Conservation (phyloP, 2,329 filamentous ascomycete genomes). For the Stagonosporopsis tanaceti region DNA sequence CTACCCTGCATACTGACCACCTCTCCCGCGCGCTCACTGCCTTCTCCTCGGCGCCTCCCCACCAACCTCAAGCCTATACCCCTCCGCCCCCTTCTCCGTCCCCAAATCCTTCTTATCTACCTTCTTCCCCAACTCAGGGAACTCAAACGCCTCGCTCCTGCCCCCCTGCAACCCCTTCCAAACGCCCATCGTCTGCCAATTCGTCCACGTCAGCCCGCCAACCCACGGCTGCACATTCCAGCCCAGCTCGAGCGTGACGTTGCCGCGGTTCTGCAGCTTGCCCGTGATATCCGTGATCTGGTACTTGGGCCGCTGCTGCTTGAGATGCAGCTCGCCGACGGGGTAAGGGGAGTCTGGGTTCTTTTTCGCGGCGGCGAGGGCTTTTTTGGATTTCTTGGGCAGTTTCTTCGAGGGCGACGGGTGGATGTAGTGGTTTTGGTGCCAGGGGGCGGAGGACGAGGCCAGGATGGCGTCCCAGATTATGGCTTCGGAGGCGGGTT, state of each 20-base stretch:
- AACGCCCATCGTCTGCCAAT: constrained; percentile 57
- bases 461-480: constrained; percentile 98
- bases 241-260: constrained; percentile 81
- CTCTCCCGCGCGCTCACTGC: neutral
- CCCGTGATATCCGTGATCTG: constrained; percentile 91
- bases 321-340: constrained; percentile 77
- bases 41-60: constrained; percentile 39
- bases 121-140: constrained; percentile 76
- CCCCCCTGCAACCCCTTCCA: constrained; percentile 74
- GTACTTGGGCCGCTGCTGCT: constrained; percentile 93
- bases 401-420: constrained; percentile 64
- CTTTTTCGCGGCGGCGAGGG: constrained; percentile 23
- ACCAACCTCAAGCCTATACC: constrained; percentile 54
- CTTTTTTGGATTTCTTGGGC: constrained; percentile 28
- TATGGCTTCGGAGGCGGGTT: constrained; percentile 69
- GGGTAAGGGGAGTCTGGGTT: constrained; percentile 35
- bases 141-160: constrained; percentile 68
- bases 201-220: constrained; percentile 81
- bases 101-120: constrained; percentile 57
- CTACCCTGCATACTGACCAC: neutral
- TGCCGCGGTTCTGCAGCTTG: constrained; percentile 74
- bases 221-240: constrained; percentile 99
- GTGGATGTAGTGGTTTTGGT: constrained; percentile 61
- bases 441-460: constrained; percentile 66
- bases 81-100: constrained; percentile 60